phyloP scores from a whole-genome alignment of 495 filamentous ascomycete genomes.

The Aspergillus bridgeri region DNA sequence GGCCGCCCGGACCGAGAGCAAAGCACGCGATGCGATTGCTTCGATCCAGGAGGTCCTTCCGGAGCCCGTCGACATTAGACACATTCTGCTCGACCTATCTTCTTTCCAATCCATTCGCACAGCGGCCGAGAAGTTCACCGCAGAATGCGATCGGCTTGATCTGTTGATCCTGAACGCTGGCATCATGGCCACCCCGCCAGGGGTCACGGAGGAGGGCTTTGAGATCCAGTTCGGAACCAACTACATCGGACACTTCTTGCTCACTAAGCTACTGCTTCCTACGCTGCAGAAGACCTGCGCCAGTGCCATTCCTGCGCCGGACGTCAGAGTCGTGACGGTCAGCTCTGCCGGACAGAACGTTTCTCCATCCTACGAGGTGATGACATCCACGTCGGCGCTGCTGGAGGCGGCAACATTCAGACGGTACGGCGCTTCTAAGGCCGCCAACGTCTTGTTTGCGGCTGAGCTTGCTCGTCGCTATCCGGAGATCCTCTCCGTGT shows the following conservation, averaged over 20 bases:
- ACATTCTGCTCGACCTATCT: constrained; percentile 48
- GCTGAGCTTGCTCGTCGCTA: constrained; percentile 57
- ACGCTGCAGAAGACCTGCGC: constrained; percentile 43
- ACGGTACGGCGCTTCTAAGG: constrained; percentile 60
- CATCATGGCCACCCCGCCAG: constrained; percentile 53
- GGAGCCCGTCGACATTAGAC: constrained; percentile 42
- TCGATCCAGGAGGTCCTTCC: constrained; percentile 46
- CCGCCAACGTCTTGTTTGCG: constrained; percentile 60
- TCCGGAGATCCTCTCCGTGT: constrained; percentile 51
- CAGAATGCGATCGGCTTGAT: constrained; percentile 52
- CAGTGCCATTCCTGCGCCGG: constrained; percentile 26
- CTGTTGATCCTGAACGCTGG: constrained; percentile 69
- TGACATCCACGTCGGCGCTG: constrained; percentile 27
- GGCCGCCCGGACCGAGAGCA: constrained; percentile 52
- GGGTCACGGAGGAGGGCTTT: constrained; percentile 57
- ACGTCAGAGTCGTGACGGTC: constrained; percentile 22
- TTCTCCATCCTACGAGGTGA: constrained; percentile 47
- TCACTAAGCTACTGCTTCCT: constrained; percentile 61
- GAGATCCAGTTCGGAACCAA: constrained; percentile 73
- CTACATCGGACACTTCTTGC: constrained; percentile 63
- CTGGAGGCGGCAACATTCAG: constrained; percentile 14
- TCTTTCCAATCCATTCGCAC: constrained; percentile 51
- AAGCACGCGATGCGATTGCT: constrained; percentile 48
- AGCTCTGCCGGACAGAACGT: constrained; percentile 41
- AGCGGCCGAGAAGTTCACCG: constrained; percentile 44